Conservation (phyloP, 495 filamentous ascomycete species). For the Podospora conica region DNA sequence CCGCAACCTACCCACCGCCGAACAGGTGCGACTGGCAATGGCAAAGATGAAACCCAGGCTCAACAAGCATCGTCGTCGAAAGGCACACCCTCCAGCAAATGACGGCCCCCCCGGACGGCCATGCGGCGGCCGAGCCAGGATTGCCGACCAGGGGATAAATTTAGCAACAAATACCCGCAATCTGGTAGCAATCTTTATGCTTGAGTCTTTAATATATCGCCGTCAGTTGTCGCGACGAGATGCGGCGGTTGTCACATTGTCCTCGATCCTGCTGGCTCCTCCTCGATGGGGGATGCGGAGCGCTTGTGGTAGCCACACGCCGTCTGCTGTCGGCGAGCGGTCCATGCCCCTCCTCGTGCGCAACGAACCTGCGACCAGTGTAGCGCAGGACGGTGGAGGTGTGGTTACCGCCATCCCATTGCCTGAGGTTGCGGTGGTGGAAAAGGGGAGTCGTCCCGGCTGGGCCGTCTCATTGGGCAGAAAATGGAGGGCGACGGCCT, state of each 20-base stretch:
- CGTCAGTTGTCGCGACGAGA: not conserved
- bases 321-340: not conserved
- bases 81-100: constrained; percentile 7
- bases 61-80: not conserved
- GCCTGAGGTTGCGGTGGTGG: constrained; percentile 7
- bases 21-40: not conserved
- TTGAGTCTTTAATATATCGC: constrained; percentile 13
- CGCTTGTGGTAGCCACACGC: constrained; percentile 9
- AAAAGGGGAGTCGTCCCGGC: constrained; percentile 7
- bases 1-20: not conserved
- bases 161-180: constrained; percentile 16
- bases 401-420: constrained; percentile 6
- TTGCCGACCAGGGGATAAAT: constrained; percentile 11
- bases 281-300: not conserved
- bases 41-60: constrained; percentile 11
- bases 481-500: constrained; percentile 3
- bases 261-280: not conserved
- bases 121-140: constrained; percentile 11
- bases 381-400: not conserved
- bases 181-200: constrained; percentile 11
- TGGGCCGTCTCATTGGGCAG: constrained; percentile 10
- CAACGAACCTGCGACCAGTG: constrained; percentile 4
- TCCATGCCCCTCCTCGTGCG: not conserved
- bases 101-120: constrained; percentile 1
- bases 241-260: not conserved